Percentiles rank a stretch among this genome's conserved stretches.
Evolutionary conservation across 2,329 filamentous ascomycete genomes (phyloP).

Genomic region (Colletotrichum melonis): DNA sequence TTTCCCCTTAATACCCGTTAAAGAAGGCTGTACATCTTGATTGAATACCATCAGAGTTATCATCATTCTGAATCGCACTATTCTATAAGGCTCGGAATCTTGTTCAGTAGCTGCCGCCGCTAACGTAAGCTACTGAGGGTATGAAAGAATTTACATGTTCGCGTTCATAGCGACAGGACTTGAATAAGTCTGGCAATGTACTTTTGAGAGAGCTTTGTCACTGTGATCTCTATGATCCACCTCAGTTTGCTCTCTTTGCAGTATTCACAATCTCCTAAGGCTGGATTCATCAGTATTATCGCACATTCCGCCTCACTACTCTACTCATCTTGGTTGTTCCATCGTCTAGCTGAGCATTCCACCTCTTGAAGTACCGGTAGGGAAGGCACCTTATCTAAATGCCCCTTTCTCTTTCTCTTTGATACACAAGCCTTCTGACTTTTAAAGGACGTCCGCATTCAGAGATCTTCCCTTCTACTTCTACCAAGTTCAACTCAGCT

Average conservation of each 20-base stretch:
- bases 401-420: neutral
- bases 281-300: neutral
- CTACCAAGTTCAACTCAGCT: neutral
- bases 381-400: neutral
- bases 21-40: no score
- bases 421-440: neutral
- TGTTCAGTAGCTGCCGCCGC: no score
- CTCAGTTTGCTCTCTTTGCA: no score
- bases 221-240: no score
- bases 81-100: no score
- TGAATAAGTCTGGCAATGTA: no score
- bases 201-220: neutral
- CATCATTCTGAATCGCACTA: no score
- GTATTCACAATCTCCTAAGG: neutral
- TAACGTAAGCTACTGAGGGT: no score
- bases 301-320: neutral
- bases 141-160: no score
- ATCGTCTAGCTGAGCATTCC: neutral
- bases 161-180: no score
- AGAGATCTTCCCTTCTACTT: neutral
- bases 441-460: neutral
- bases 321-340: neutral
- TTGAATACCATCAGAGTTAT: no score
- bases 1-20: no score
- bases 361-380: neutral